phyloP scores from a whole-genome alignment of 2,329 filamentous ascomycete species.

The Leptographium lundbergii region DNA sequence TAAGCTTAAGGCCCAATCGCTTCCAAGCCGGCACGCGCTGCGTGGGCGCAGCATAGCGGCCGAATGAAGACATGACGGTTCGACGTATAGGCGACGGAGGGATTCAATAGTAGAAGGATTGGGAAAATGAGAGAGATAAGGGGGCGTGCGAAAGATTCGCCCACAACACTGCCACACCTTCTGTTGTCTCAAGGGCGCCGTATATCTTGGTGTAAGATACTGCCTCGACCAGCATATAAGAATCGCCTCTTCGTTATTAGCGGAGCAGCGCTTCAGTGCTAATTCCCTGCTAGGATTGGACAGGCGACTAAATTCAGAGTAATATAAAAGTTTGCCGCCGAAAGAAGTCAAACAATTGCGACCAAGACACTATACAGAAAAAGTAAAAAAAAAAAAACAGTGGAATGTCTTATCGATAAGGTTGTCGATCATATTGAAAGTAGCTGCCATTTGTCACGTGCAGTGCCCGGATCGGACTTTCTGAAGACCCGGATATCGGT shows the following conservation, averaged over 20 bases:
- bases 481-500: background rate
- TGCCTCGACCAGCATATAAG: background rate
- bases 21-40: constrained; percentile 46
- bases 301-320: background rate
- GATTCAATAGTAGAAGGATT: background rate
- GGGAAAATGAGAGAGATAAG: background rate
- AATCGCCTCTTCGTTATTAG: background rate
- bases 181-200: background rate
- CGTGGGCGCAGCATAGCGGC: constrained; percentile 26
- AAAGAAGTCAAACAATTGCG: background rate
- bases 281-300: background rate
- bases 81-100: background rate
- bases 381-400: background rate
- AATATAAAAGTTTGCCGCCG: background rate
- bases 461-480: background rate
- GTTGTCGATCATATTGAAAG: background rate
- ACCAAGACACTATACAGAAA: background rate
- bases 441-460: background rate
- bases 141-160: background rate
- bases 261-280: background rate
- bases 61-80: constrained; percentile 30
- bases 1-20: constrained; percentile 51
- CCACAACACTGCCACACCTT: background rate
- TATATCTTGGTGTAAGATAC: background rate
- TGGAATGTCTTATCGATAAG: constrained; percentile 3